Base-by-base conservation (phyloP, 257 asterid species). In the Scutellaria barbata region DNA sequence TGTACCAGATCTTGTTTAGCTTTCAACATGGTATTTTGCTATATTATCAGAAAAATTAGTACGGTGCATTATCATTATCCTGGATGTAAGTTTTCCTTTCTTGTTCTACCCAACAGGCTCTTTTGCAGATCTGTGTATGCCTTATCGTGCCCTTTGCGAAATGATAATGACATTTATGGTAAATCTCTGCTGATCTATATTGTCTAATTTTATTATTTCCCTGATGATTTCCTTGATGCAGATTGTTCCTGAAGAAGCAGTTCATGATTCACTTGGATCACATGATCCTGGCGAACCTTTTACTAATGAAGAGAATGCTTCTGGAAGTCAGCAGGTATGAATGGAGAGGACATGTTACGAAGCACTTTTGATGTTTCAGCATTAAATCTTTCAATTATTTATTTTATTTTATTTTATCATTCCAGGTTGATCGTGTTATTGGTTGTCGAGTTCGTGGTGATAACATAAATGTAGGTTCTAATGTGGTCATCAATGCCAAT, bases 371-470 rank as follows among this genome's bases (percentile, higher is more conserved):
- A 25, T 66, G 69, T 73, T 68, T 64, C 64, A 52, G 63, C 30
- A 12, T 37, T 58, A 30, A 30, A 30, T 30, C 35, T 30, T 22
- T 30, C 35, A 30, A 30, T 48, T 57, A 14, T 74, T 63, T n/a
- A n/a, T n/a, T 40, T 68, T 22, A 22, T 22, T 22, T 22, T 22
- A 22, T 22, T 75, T 74, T 20, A 66, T 63, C 10, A 51, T 66
- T 79, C 76, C 83, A 89, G 98, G 99, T 95, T 68, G 95, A 92
- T 82, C 88, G 88, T 62, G 89, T 95, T 74, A 41, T 92, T 81
- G 99, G 95, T 65, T 92, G 97, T 76, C 93, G 96, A 51, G 80
- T 86, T 66, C 80, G 73, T 83, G 85, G 78, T 73, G 87, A 83
- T 64, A 66, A 68, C 77, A 54, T 41, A 39, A 66, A 54, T 74